A percentile compares a stretch with the other conserved stretches of the same genome.
These are phyloP conservation scores for Suillus plorans DNA, from an alignment of 768 basidiomycete species.

Conservation along the genomic window DNA sequence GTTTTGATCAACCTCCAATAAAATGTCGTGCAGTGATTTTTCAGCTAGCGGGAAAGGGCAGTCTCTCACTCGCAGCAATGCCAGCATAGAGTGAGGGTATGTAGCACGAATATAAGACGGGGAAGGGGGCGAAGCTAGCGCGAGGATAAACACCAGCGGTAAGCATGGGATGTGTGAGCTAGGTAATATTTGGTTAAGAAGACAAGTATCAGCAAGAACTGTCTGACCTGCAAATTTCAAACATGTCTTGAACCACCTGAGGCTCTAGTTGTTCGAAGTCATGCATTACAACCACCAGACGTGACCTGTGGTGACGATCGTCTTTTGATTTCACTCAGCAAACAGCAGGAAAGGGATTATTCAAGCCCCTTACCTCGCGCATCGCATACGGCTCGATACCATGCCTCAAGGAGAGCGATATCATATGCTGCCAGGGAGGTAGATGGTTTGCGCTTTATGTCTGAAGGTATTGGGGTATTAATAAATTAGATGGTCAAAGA, in stretches of 20 bases:
- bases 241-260: conserved; percentile 61
- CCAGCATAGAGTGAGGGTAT: conserved; percentile 59
- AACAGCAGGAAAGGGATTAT: neutral
- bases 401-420: conserved; percentile 56
- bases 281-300: conserved; percentile 62
- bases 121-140: conserved; percentile 53
- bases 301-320: conserved; percentile 23
- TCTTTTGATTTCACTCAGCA: conserved; percentile 7
- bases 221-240: conserved; percentile 67
- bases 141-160: conserved; percentile 65
- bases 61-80: conserved; percentile 53
- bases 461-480: conserved; percentile 21
- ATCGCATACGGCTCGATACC: conserved; percentile 49
- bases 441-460: conserved; percentile 44
- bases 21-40: conserved; percentile 49
- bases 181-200: conserved; percentile 2
- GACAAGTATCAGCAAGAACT: neutral
- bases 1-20: conserved; percentile 47
- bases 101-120: conserved; percentile 58
- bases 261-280: conserved; percentile 76
- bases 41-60: conserved; percentile 50
- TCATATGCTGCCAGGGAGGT: conserved; percentile 61
- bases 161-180: conserved; percentile 44
- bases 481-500: neutral
- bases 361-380: conserved; percentile 35